phyloP scores from a whole-genome alignment of 495 filamentous ascomycete species.

The Penicillium paxilli region DNA sequence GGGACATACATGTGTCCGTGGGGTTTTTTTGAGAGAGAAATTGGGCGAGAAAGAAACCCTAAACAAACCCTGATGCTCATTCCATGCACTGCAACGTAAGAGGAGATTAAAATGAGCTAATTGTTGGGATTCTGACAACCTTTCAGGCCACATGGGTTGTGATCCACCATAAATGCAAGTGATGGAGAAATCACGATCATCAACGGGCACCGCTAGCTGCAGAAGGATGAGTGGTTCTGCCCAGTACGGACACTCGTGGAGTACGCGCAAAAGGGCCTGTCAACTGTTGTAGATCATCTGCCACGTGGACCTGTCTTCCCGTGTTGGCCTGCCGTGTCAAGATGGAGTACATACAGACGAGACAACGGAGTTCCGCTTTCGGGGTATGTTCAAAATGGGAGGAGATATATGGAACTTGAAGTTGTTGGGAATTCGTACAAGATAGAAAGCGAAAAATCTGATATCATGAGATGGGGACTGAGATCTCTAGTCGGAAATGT shows the following conservation, averaged over 20 bases:
- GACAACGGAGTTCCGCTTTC: no score
- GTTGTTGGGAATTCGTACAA: no score
- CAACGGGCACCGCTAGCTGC: conserved; percentile 4
- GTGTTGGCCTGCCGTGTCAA: conserved; percentile 2
- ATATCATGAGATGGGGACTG: no score
- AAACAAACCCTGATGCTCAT: not conserved
- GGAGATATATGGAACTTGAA: no score
- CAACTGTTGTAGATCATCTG: conserved; percentile 12
- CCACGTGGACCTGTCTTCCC: conserved; percentile 11
- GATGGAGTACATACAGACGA: no score
- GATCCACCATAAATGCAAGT: conserved; percentile 10
- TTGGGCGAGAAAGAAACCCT: not conserved
- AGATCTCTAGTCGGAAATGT: no score
- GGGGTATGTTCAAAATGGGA: no score
- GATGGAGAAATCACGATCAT: conserved; percentile 6
- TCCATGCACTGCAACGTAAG: conserved; percentile 1
- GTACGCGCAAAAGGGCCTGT: not conserved
- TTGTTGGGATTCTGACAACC: not conserved
- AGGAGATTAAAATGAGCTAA: conserved; percentile 1
- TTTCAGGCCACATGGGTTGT: conserved; percentile 6
- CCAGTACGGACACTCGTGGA: not conserved
- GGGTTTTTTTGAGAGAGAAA: no score
- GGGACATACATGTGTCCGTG: not conserved
- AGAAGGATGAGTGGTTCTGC: not conserved
- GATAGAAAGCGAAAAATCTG: no score